phyloP scores from a whole-genome alignment of 306 rosid genomes.

The Lotus japonicus region DNA sequence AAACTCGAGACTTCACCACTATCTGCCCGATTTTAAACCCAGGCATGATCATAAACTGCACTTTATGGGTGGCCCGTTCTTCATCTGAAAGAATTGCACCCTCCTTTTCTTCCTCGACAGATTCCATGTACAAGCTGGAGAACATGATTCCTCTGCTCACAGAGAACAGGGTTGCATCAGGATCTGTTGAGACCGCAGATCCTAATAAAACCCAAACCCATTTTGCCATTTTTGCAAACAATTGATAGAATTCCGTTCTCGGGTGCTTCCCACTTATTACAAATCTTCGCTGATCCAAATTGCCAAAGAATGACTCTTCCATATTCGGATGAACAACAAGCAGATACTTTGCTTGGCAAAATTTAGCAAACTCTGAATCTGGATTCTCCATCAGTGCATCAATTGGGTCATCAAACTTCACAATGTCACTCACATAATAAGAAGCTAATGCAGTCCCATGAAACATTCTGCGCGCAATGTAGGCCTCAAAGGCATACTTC shows the following conservation, averaged over 20 bases:
- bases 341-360: conserved; percentile 52
- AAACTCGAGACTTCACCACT: conserved; percentile 60
- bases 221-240: conserved; percentile 75
- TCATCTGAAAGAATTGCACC: conserved; percentile 5
- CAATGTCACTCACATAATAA: conserved; percentile 32
- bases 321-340: conserved; percentile 54
- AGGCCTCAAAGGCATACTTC: conserved; percentile 82
- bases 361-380: conserved; percentile 61
- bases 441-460: conserved; percentile 23
- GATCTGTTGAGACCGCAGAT: conserved; percentile 43
- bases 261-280: conserved; percentile 63
- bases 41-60: conserved; percentile 79
- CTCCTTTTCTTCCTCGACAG: conserved; percentile 39
- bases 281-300: conserved; percentile 57
- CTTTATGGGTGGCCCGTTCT: conserved; percentile 20
- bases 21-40: conserved; percentile 58
- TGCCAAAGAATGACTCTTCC: conserved; percentile 75
- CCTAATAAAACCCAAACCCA: conserved; percentile 70
- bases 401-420: conserved; percentile 60
- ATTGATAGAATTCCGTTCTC: conserved; percentile 69
- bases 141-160: conserved; percentile 48
- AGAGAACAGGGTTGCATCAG: conserved; percentile 46
- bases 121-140: conserved; percentile 63
- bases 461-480: conserved; percentile 66
- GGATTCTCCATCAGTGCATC: conserved; percentile 56